Percentiles rank a stretch among this genome's conserved stretches.
Evolutionary conservation across 2,329 filamentous ascomycete species (phyloP).

Genomic region (Colletotrichum navitas): DNA sequence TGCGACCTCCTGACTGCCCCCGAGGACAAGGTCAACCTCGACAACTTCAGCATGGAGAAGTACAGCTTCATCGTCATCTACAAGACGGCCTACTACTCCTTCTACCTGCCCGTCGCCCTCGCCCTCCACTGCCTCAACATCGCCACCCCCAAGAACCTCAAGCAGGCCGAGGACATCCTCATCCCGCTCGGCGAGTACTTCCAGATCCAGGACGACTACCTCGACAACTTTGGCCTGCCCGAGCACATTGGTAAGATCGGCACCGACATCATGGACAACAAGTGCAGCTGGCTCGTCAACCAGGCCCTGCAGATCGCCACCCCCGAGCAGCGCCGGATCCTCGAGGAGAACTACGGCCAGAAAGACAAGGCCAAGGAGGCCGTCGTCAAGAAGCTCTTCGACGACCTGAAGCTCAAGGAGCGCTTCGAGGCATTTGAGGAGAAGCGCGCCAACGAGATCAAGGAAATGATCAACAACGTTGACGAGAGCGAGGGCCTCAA

Average conservation of each 20-base stretch:
- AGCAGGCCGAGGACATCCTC: constrained; percentile 89
- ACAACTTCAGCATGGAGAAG: constrained; percentile 96
- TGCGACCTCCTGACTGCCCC: constrained; percentile 96
- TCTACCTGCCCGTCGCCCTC: constrained; percentile 96
- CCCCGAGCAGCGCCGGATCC: constrained; percentile 86
- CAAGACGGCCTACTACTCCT: constrained; percentile 99
- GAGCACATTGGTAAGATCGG: constrained; percentile 97
- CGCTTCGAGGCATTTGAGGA: constrained; percentile 93
- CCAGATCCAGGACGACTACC: constrained; percentile 98
- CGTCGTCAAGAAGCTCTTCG: constrained; percentile 88
- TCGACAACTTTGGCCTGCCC: constrained; percentile 96
- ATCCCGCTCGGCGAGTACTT: constrained; percentile 99
- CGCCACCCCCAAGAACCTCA: constrained; percentile 89
- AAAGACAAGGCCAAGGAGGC: constrained; percentile 89
- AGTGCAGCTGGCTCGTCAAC: constrained; percentile 99
- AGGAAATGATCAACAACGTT: constrained; percentile 78
- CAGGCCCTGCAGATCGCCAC: constrained; percentile 85
- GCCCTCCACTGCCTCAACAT: constrained; percentile 87
- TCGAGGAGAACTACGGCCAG: constrained; percentile 93
- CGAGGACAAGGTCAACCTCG: constrained; percentile 90
- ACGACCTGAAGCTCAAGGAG: constrained; percentile 86
- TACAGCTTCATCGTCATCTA: constrained; percentile 99
- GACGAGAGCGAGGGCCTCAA: constrained; percentile 92
- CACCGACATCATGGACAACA: constrained; percentile 99
- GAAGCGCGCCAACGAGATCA: constrained; percentile 83